phyloP scores from a whole-genome alignment of 1,284 basidiomycete genomes.

The Testicularia cyperi region DNA sequence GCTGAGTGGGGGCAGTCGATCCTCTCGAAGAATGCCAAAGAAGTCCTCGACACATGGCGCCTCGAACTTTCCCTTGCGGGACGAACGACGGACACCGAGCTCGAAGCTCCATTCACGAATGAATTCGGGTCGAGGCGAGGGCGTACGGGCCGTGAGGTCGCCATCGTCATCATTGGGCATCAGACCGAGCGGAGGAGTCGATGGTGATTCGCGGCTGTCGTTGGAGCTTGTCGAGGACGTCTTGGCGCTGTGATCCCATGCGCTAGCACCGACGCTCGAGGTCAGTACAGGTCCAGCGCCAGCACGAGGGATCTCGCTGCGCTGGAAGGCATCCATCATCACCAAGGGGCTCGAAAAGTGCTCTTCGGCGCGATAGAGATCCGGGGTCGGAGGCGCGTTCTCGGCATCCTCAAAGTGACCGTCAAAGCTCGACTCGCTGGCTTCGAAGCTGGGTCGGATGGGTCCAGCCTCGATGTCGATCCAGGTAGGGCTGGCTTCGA shows the following conservation, averaged over 20 bases:
- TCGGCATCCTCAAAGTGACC: slow-evolving; percentile 23
- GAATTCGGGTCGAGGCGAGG: slow-evolving; percentile 45
- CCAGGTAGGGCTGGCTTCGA: slow-evolving; percentile 12
- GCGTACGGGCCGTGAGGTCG: slow-evolving; percentile 3
- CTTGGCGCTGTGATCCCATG: slow-evolving; percentile 17
- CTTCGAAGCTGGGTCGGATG: slow-evolving; percentile 14
- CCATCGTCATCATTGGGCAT: slow-evolving; percentile 7
- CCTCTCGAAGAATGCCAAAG: slow-evolving; percentile 44
- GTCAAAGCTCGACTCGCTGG: slow-evolving; percentile 26
- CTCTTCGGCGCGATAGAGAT: slow-evolving; percentile 13
- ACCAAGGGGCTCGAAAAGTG: neutral
- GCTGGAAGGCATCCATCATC: neutral
- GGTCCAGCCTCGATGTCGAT: slow-evolving; percentile 23
- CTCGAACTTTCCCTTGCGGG: neutral
- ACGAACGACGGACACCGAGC: slow-evolving; percentile 16
- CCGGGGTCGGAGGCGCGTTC: slow-evolving; percentile 25
- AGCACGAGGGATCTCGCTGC: neutral
- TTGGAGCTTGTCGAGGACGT: slow-evolving; percentile 28
- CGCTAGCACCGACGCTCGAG: too few relatives aligned
- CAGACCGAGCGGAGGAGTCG: slow-evolving; percentile 14
- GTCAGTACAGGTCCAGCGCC: neutral
- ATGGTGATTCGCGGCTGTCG: slow-evolving; percentile 31
- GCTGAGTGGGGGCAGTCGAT: slow-evolving; percentile 34
- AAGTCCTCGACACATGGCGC: slow-evolving; percentile 44
- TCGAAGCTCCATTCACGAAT: slow-evolving; percentile 50